Evolutionary conservation across 305 asterid species (phyloP).

Genomic region (Andrographis paniculata): DNA sequence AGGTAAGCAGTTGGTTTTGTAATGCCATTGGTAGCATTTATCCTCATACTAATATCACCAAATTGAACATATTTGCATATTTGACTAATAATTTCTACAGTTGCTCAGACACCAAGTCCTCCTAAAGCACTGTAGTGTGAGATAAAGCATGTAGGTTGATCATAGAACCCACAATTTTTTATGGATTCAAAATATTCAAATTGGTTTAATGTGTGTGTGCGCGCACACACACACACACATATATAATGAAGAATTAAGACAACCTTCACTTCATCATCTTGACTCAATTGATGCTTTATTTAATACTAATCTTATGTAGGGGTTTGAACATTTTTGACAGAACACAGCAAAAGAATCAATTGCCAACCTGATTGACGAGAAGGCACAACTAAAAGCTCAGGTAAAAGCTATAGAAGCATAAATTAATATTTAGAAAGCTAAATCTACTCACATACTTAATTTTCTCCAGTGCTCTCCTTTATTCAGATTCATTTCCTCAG

Average conservation of each 20-base stretch:
- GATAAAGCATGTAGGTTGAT: too few species aligned
- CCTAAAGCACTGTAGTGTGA: too few species aligned
- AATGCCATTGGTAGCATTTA: too few species aligned
- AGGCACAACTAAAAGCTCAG: constrained; percentile 37
- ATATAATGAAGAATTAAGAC: too few species aligned
- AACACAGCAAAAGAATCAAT: constrained; percentile 31
- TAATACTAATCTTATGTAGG: constrained; percentile 17
- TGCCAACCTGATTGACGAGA: constrained; percentile 26
- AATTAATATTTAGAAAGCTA: constrained; percentile 1
- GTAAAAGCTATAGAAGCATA: constrained; percentile 22
- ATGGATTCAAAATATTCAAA: too few species aligned
- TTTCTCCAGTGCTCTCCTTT: constrained; percentile 14
- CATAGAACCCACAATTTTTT: too few species aligned
- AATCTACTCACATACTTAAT: too few species aligned
- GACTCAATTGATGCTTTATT: too few species aligned
- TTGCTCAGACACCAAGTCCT: background rate
- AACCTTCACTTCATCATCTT: too few species aligned
- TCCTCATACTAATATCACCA: background rate
- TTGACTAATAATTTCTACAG: constrained; percentile 2
- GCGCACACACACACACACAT: too few species aligned
- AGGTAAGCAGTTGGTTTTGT: too few species aligned
- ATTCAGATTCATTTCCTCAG: constrained; percentile 4
- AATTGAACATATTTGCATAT: constrained; percentile 12
- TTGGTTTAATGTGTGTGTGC: too few species aligned
- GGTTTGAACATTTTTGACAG: constrained; percentile 26